These are phyloP conservation scores for Aspergillus ustus DNA, from an alignment of 2,329 filamentous ascomycete genomes.

Conservation along the genomic window DNA sequence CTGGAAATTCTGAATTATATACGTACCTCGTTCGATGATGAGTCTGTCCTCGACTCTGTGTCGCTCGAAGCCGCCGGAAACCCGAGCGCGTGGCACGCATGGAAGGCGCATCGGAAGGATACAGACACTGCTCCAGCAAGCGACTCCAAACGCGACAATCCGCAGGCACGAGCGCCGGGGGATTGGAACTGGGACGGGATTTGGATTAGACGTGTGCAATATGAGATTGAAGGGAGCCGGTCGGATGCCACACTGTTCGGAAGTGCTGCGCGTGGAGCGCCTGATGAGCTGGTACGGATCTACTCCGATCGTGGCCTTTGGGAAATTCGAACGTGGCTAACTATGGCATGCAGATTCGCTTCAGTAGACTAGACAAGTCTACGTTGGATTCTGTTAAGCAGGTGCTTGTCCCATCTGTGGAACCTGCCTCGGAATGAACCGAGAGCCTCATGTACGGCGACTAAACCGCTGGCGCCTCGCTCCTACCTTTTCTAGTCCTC, in stretches of 20 bases:
- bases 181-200: constrained; percentile 99
- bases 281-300: constrained; percentile 71
- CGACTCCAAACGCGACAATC: constrained; percentile 51
- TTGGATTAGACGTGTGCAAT: constrained; percentile 87
- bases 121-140: constrained; percentile 20
- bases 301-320: background rate
- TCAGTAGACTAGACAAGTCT: constrained; percentile 41
- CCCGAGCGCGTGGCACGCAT: constrained; percentile 91
- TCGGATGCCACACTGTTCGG: constrained; percentile 82
- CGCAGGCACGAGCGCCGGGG: constrained; percentile 63
- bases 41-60: constrained; percentile 74
- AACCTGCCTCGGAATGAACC: constrained; percentile 26
- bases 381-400: constrained; percentile 41
- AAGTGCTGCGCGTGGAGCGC: constrained; percentile 54
- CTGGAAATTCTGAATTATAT: constrained; percentile 80
- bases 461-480: background rate
- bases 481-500: background rate
- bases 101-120: constrained; percentile 71
- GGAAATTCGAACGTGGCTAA: constrained; percentile 15
- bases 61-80: constrained; percentile 85
- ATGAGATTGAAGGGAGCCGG: constrained; percentile 74
- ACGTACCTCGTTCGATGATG: constrained; percentile 78
- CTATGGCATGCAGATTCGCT: constrained; percentile 41
- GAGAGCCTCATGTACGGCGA: background rate
- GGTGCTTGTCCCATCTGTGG: constrained; percentile 37